phyloP scores from a whole-genome alignment of 306 rosid genomes.

The Gleditsia sinensis region DNA sequence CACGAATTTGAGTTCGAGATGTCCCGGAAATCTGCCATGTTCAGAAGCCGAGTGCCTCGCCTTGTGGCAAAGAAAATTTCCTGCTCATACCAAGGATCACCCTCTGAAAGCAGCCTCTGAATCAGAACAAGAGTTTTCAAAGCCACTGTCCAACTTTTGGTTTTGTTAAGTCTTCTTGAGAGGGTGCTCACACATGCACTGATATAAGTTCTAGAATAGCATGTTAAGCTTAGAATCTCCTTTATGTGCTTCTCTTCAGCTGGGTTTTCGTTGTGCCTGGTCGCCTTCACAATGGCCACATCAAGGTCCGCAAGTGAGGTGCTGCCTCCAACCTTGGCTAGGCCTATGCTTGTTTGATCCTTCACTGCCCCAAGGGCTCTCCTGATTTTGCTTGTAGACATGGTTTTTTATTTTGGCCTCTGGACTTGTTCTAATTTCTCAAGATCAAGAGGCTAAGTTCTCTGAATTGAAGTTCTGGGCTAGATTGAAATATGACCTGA shows the following conservation, averaged over 20 bases:
- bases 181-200: slow-evolving; percentile 62
- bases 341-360: slow-evolving; percentile 89
- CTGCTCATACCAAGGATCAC: slow-evolving; percentile 79
- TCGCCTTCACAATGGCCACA: slow-evolving; percentile 88
- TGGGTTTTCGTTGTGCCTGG: slow-evolving; percentile 74
- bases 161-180: slow-evolving; percentile 66
- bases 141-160: slow-evolving; percentile 81
- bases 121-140: slow-evolving; percentile 68
- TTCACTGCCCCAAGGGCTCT: slow-evolving; percentile 86
- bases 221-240: slow-evolving; percentile 77
- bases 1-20: slow-evolving; percentile 30
- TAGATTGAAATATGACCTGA: background rate
- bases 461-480: background rate
- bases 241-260: slow-evolving; percentile 65
- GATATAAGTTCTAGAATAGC: slow-evolving; percentile 67
- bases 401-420: background rate
- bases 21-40: slow-evolving; percentile 76
- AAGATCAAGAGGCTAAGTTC: background rate
- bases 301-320: slow-evolving; percentile 67
- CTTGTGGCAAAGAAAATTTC: slow-evolving; percentile 87
- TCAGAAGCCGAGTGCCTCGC: slow-evolving; percentile 78
- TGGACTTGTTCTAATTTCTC: background rate
- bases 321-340: slow-evolving; percentile 82
- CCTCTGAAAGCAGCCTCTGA: slow-evolving; percentile 70
- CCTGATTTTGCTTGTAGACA: slow-evolving; percentile 68